Base-by-base conservation (phyloP, 2,329 filamentous ascomycete genomes). In the Cordyceps cateniannulata region DNA sequence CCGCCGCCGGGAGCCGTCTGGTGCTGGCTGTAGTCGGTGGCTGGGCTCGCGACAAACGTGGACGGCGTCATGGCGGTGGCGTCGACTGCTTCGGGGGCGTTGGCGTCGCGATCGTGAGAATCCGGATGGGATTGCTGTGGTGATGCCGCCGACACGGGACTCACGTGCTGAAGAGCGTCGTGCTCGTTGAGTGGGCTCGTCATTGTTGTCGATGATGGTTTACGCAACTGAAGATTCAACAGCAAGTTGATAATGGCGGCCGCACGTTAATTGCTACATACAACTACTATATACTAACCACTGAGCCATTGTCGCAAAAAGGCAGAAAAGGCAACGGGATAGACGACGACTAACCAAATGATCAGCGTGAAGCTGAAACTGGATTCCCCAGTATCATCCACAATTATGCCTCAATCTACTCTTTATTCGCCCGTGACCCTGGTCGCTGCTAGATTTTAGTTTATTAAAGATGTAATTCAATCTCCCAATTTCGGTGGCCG, bases 311-410 rank as follows among this genome's bases (percentile, higher is more conserved):
- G 40, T 47, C 40, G 25, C 27, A 45, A 18, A 20, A 44, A 5
- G 3, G n/a, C 14, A 25, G n/a, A 18, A 25, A n/a, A 35, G 25
- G 10, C 5, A 1, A 9, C 4, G 22, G 22, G 12, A 24, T 12
- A 1, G 9, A 45, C 7, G 18, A 20, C 20, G 16, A 16, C 18
- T n/a, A 5, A 12, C 12, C 2, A 42, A 40, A 4, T 27, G 54
- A 57, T 57, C 54, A 38, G 18, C 54, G 22, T 49, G 16, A 38
- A 57, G 54, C 54, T 57, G 54, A 57, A 57, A 49, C 54, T 40
- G 22, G 44, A 20, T 22, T 57, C 44, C 29, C 44, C 54, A 48
- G 29, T 22, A 27, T 25, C 44, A 29, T 57, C 54, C 54, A 57
- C 44, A 49, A 20, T 27, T 38, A 22, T 20, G 22, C 44, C 29